Percentiles rank a stretch among this genome's conserved stretches.
Conservation (phyloP, 2,329 filamentous ascomycete species). For the Dactylonectria estremocensis region DNA sequence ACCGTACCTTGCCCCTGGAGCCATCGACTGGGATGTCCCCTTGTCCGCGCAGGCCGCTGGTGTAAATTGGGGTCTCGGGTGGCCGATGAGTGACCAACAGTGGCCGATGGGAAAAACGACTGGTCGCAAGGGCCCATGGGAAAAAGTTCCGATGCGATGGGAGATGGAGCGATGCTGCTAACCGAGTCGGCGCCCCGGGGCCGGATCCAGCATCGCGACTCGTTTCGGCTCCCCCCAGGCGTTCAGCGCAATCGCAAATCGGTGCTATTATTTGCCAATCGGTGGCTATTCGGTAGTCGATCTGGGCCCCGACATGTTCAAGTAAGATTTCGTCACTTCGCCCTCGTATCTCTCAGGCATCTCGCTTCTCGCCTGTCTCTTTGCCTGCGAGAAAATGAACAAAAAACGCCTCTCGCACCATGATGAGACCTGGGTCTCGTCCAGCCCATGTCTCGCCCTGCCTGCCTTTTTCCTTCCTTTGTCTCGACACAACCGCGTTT, state of each 20-base stretch:
- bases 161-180: constrained; percentile 19
- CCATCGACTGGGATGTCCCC: not conserved
- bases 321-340: no score
- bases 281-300: constrained; percentile 16
- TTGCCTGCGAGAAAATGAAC: not conserved
- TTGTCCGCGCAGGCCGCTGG: no score
- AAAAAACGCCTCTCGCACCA: no score
- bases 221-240: constrained; percentile 17
- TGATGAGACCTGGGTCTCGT: no score
- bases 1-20: not conserved
- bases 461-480: no score
- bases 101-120: constrained; percentile 9
- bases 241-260: no score
- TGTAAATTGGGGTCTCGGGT: constrained; percentile 15
- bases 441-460: no score
- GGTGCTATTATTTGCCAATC: not conserved
- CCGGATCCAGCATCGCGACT: constrained; percentile 21
- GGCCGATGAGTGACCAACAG: constrained; percentile 9
- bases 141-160: constrained; percentile 23
- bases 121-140: constrained; percentile 20
- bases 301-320: constrained; percentile 33
- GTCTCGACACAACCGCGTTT: no score
- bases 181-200: not conserved
- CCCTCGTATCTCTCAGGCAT: no score
- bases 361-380: not conserved